Evolutionary conservation across 2,329 filamentous ascomycete genomes (phyloP), one percentile per base, ranked within the genome.

Genomic region (Sporothrix variecibatus): DNA sequence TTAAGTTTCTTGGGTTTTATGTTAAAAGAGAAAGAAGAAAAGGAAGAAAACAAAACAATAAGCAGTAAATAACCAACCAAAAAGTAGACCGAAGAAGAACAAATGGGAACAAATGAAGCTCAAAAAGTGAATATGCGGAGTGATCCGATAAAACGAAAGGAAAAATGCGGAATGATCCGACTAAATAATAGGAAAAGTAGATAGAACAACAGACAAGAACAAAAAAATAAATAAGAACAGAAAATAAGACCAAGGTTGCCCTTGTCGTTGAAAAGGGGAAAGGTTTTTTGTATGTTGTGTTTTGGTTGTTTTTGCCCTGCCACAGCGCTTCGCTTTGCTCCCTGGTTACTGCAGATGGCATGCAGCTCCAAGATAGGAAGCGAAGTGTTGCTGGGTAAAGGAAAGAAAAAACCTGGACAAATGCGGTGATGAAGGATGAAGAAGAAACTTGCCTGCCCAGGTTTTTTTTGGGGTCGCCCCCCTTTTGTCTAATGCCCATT

Each of bases 401-500:
- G 2, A 34, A 34, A 34, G 34, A 34, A 17, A 20, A 49, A 49
- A 15, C 43, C 67, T 69, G 67, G 67, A 69, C 46, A 51, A 51
- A 53, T 26, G 28, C 65, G 12, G 26, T 53, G 28, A 15, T 34
- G 28, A 40, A 53, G 5, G 40, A 38, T 38, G 31, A 38, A 62
- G 17, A n/a, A 62, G 8, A 8, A 34, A 51, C 15, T 68, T 68
- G 67, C 67, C 67, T 51, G 67, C 28, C 46, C 46, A 69, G 67
- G 46, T 28, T 69, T 34, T 69, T 34, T 23, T 26, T 23, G 43
- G 28, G 67, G 67, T 53, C n/a, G 46, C 46, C 46, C 23, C 58
- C 40, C 12, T 69, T 69, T 69, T 69, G 46, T 69, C 67, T 53
- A 69, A 65, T 38, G 28, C 43, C 67, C 28, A 69, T 38, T 69